Conservation (phyloP, 225 moss, liverwort and hornwort species). For the Bryoerythrophyllum caledonicum region DNA sequence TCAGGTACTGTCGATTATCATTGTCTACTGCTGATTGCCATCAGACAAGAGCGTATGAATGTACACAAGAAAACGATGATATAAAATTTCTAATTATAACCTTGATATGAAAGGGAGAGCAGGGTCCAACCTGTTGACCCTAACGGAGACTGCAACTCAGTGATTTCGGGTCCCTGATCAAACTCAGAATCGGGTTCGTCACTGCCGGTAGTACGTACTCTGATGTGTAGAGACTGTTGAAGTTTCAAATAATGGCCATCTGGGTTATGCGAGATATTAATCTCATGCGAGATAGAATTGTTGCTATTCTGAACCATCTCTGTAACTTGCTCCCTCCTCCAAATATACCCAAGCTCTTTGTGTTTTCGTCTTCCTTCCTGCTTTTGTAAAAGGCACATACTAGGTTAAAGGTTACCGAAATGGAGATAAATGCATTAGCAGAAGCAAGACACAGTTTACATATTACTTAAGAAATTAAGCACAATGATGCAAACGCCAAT, state of each 20-base stretch:
- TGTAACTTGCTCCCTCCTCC: slow-evolving; percentile 54
- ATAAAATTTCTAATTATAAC: slow-evolving; percentile 7
- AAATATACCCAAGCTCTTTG: slow-evolving; percentile 52
- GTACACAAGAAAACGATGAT: slow-evolving; percentile 7
- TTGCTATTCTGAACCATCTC: slow-evolving; percentile 32
- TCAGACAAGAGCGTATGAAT: slow-evolving; percentile 18
- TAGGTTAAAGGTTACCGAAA: slow-evolving; percentile 1
- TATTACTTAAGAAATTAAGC: not conserved
- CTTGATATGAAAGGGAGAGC: slow-evolving; percentile 29
- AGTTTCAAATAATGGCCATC: slow-evolving; percentile 43
- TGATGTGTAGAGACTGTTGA: slow-evolving; percentile 39
- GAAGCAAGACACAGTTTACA: not conserved
- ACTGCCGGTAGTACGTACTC: slow-evolving; percentile 22
- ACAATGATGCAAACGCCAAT: not conserved
- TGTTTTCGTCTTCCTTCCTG: slow-evolving; percentile 54
- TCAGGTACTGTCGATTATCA: not conserved
- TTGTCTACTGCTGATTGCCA: too few species aligned
- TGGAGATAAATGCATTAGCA: not conserved
- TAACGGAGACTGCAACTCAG: slow-evolving; percentile 43
- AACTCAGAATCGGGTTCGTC: slow-evolving; percentile 28
- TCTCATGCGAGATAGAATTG: slow-evolving; percentile 25
- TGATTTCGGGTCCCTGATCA: slow-evolving; percentile 32
- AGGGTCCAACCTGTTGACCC: slow-evolving; percentile 43
- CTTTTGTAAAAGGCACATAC: slow-evolving; percentile 14
- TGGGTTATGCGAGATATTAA: slow-evolving; percentile 31